These are phyloP conservation scores for Diversispora epigaea DNA, from an alignment of 192 early-diverging fungal genomes.

Conservation along the genomic window DNA sequence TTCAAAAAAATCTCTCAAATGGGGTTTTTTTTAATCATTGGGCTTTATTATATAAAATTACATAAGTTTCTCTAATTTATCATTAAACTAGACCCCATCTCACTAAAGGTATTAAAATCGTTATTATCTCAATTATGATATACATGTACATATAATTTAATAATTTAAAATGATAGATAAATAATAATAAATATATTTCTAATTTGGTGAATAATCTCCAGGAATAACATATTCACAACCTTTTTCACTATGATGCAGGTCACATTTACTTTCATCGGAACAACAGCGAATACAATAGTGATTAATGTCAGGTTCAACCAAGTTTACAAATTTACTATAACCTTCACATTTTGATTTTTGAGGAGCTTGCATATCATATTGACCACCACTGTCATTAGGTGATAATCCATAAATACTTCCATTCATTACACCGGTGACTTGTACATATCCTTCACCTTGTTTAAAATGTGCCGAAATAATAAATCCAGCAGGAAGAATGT, in stretches of 20 bases:
- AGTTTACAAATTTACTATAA: conserved; percentile 52
- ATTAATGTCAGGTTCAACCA: conserved; percentile 51
- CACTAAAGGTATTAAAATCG: too few relatives aligned
- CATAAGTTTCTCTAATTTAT: too few relatives aligned
- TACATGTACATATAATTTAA: too few relatives aligned
- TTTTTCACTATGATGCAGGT: conserved; percentile 25
- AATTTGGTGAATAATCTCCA: conserved; percentile 3
- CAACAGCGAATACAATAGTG: conserved; percentile 58
- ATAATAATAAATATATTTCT: too few relatives aligned
- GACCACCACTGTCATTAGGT: conserved; percentile 51
- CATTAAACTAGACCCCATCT: too few relatives aligned
- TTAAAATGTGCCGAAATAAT: conserved; percentile 45
- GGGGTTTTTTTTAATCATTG: too few relatives aligned
- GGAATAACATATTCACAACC: conserved; percentile 33
- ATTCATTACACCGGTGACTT: conserved; percentile 55
- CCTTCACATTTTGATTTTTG: conserved; percentile 45
- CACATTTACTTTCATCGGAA: conserved; percentile 38
- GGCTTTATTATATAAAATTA: too few relatives aligned
- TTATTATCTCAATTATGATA: too few relatives aligned
- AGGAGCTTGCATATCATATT: conserved; percentile 50
- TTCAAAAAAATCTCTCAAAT: too few relatives aligned
- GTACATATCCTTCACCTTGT: conserved; percentile 39
- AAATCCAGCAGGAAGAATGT: conserved; percentile 40
- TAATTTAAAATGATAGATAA: too few relatives aligned
- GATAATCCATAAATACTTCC: conserved; percentile 39